Percentiles rank a stretch among this genome's conserved stretches.
Evolutionary conservation across 2,329 filamentous ascomycete genomes (phyloP).

Genomic region (Monilinia aucupariae): DNA sequence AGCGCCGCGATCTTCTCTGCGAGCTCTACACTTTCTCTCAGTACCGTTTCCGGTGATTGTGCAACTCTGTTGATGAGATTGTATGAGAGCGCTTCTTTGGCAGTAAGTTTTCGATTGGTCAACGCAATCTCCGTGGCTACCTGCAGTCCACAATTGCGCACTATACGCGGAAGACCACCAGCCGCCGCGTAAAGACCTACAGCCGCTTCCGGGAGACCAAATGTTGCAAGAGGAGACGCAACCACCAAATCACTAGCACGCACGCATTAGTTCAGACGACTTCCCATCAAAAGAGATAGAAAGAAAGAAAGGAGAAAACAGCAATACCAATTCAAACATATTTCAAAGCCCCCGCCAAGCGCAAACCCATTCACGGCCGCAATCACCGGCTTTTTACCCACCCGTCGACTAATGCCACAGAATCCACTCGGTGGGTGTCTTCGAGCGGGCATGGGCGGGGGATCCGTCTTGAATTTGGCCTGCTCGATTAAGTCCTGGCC

Average conservation of each 20-base stretch:
- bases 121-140: conserved; percentile 67
- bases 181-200: conserved; percentile 66
- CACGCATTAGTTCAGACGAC: neutral
- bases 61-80: conserved; percentile 64
- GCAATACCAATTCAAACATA: conserved; percentile 48
- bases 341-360: conserved; percentile 72
- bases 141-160: conserved; percentile 58
- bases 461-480: conserved; percentile 42
- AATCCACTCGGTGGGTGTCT: conserved; percentile 45
- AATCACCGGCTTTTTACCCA: conserved; percentile 68
- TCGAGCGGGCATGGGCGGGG: conserved; percentile 30
- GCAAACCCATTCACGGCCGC: conserved; percentile 74
- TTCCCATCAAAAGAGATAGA: neutral
- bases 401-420: conserved; percentile 59
- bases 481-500: conserved; percentile 62
- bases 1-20: conserved; percentile 57
- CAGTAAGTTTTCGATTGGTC: conserved; percentile 54
- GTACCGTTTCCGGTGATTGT: conserved; percentile 38
- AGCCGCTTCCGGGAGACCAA: conserved; percentile 66
- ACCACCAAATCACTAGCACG: conserved; percentile 60
- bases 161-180: conserved; percentile 63
- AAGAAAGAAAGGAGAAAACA: no score
- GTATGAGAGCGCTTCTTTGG: conserved; percentile 56
- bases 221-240: conserved; percentile 53
- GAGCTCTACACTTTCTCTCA: conserved; percentile 54